These are phyloP conservation scores for Trichothecium roseum DNA, from an alignment of 2,329 filamentous ascomycete species.

Conservation along the genomic window DNA sequence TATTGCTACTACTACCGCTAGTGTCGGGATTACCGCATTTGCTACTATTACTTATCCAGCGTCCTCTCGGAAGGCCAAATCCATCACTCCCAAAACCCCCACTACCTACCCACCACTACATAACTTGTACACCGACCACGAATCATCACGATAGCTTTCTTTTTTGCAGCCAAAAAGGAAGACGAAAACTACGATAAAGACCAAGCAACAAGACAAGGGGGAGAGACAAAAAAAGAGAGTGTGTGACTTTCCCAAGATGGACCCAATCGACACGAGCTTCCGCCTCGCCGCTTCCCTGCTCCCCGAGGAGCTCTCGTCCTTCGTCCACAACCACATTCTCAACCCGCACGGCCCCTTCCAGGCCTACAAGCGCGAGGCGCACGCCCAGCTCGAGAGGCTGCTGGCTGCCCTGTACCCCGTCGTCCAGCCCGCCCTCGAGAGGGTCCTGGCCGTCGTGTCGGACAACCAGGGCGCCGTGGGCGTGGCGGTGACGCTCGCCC, in stretches of 20 bases:
- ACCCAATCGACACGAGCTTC: constrained; percentile 18
- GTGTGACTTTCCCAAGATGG: too few relatives aligned
- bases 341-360: constrained; percentile 34
- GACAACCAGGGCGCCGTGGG: constrained; percentile 23
- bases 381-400: constrained; percentile 16
- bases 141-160: too few relatives aligned
- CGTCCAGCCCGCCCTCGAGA: constrained; percentile 31
- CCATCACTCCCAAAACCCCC: too few relatives aligned
- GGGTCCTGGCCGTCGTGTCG: constrained; percentile 19
- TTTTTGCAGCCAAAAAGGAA: too few relatives aligned
- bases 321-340: constrained; percentile 36
- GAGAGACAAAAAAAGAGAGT: constrained; percentile 13
- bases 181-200: too few relatives aligned
- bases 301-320: constrained; percentile 31
- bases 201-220: not conserved
- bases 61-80: too few relatives aligned
- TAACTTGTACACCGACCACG: too few relatives aligned
- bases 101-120: too few relatives aligned
- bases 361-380: constrained; percentile 22
- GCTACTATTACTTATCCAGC: too few relatives aligned
- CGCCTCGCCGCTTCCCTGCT: constrained; percentile 26
- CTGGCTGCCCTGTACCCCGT: constrained; percentile 26
- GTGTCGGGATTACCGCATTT: too few relatives aligned
- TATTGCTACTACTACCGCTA: too few relatives aligned
- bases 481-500: constrained; percentile 19